Evolutionary conservation across 2,329 filamentous ascomycete species (phyloP), one percentile per base, ranked within the genome.

Genomic region (Trichoderma afroharzianum): DNA sequence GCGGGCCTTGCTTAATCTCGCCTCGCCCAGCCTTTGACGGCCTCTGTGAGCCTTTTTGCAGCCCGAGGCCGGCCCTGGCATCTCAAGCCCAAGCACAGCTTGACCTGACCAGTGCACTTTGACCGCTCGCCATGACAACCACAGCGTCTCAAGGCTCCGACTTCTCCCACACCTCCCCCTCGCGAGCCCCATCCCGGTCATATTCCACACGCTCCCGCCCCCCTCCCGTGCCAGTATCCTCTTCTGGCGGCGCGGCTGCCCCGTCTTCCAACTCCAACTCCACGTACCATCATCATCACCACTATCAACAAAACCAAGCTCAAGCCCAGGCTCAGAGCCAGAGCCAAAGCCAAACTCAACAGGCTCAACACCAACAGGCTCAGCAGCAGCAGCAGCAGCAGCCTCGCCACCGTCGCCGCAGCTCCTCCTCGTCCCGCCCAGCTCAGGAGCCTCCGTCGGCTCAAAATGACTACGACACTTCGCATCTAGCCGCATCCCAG

Each of bases 381-480:
- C 73, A 73, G 66, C 73, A 55, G 12, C 72, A 61, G 11, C 62
- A 32, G 32, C 32, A 68, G 72, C 77, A 59, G 76, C 76, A 72
- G 74, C 75, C 79, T 73, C 82, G 79, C 68, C 80, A 82, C 75
- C 81, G 80, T 72, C 81, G 79, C 74, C 80, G 78, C 76, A 74
- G 80, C 76, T 82, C 83, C 43, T 83, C 83, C 30, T 82, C 82
- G 55, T 79, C 81, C 70, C 83, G 82, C 73, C 81, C 83, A 72
- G 77, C 81, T 62, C 82, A 85, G 74, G 82, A 87, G 70, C 76
- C 82, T 57, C 76, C 83, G 67, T 83, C 84, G 69, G 83, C 84
- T 68, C 89, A 91, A 77, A 86, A 91, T 80, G 93, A 96, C 82
- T 91, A 90, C 84, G 93, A 95, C 82, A 87, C 90, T 76, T 85